These are phyloP conservation scores for Neonectria hederae DNA, from an alignment of 2,329 filamentous ascomycete species.

Conservation along the genomic window DNA sequence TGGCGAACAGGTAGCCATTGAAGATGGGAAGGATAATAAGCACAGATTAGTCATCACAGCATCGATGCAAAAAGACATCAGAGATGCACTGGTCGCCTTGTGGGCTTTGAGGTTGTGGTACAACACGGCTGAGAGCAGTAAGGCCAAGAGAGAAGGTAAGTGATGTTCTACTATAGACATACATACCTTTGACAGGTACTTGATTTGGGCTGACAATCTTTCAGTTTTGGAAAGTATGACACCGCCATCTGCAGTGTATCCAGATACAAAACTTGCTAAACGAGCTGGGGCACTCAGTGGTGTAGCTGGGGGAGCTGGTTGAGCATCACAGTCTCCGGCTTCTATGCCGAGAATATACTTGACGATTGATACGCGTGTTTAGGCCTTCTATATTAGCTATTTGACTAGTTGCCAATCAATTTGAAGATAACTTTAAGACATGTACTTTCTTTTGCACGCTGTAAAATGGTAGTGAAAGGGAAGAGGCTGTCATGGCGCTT, in stretches of 20 bases:
- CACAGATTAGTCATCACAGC: slow-evolving; percentile 6
- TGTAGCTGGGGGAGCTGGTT: neutral
- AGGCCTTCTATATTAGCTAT: no score
- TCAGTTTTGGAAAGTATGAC: neutral
- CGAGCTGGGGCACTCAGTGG: neutral
- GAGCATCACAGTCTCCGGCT: no score
- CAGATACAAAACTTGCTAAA: neutral
- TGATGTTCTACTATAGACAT: rapidly evolving
- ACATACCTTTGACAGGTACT: no score
- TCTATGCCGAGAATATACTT: no score
- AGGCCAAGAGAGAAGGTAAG: neutral
- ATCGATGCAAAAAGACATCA: neutral
- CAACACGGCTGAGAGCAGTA: neutral
- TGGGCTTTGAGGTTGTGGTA: slow-evolving; percentile 32
- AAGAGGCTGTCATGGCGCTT: no score
- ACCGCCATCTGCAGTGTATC: rapidly evolving
- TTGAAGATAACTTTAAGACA: no score
- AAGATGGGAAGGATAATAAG: neutral
- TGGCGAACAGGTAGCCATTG: slow-evolving; percentile 6
- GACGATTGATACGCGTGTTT: no score
- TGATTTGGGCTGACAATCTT: neutral
- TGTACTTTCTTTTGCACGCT: no score
- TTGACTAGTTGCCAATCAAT: no score
- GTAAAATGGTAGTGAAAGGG: no score
- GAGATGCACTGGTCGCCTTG: slow-evolving; percentile 21